Evolutionary conservation across 208 protist genomes (phyloP), one percentile per base, ranked within the genome.

Genomic region (Naegleria fowleri): DNA sequence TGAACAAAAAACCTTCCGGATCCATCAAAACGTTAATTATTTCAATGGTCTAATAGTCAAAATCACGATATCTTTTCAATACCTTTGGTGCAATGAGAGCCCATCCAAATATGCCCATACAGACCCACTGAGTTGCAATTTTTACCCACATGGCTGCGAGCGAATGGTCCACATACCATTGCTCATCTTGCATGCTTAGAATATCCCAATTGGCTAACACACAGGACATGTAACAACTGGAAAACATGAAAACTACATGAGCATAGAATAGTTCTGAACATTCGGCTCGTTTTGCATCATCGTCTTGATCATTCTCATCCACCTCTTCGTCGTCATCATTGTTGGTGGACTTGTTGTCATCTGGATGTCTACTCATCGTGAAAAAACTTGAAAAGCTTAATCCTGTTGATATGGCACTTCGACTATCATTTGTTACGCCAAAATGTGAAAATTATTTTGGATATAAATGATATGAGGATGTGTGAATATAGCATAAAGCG

Each of bases 61-160:
- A 88, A 13, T 88, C 41, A 48, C 84, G 39, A 36, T 36, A 58
- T 55, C 41, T 3, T 15, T 13, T 15, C 33, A 88, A 36, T 38
- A 88, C 29, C 3, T 58, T 58, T 88, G 84, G 84, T 58, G 84
- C 84, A 58, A 88, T 29, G 6, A 88, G 11, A 39, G 84, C 41
- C 84, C 84, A 88, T n/a, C 5, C 19, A n/a, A 88, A 88, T 58
- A 88, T 11, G 6, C 9, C 6, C n/a, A 58, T 9, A 5, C 13
- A 48, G 4, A 88, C 9, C 84, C 84, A 88, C 13, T 58, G 39
- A 25, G 29, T 38, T 0, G 29, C 41, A 58, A 88, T 88, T 36
- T 88, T 88, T 0, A 88, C 84, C 84, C 84, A 88, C 39, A 88
- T 38, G 11, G 84, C 84, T 39, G 84, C 43, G 3, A 58, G 1